Evolutionary conservation across 176 grass and related monocot genomes (phyloP).

Genomic region (Aegilops bicornis): DNA sequence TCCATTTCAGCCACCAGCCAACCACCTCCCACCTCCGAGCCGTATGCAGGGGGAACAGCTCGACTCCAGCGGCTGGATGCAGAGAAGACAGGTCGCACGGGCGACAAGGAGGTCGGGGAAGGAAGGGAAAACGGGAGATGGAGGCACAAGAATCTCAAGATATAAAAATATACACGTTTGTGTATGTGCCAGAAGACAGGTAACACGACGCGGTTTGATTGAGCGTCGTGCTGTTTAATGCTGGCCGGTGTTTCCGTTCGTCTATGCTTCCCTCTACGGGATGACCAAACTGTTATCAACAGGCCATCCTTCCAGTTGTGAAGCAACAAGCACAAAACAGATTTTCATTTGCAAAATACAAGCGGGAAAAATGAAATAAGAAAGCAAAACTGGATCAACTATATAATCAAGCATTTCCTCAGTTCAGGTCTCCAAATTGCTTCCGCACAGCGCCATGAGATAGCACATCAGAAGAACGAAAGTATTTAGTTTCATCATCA

Average conservation of each 20-base stretch:
- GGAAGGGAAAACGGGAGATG: too few relatives aligned
- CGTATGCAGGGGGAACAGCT: too few relatives aligned
- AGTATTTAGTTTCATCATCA: slow-evolving; percentile 47
- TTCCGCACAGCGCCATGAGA: slow-evolving; percentile 34
- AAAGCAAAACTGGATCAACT: too few relatives aligned
- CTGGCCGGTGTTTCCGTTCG: slow-evolving; percentile 26
- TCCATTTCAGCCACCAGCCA: too few relatives aligned
- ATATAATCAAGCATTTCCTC: slow-evolving; percentile 2
- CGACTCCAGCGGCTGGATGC: too few relatives aligned
- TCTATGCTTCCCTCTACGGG: slow-evolving; percentile 59
- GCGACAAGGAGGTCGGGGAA: too few relatives aligned
- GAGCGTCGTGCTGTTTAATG: slow-evolving; percentile 50
- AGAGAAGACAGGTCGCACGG: too few relatives aligned
- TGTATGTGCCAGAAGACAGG: slow-evolving; percentile 50
- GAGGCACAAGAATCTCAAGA: too few relatives aligned
- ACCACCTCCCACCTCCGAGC: too few relatives aligned
- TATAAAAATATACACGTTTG: too few relatives aligned
- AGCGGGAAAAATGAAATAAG: too few relatives aligned
- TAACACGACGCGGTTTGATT: slow-evolving; percentile 28
- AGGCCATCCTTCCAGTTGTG: slow-evolving; percentile 42
- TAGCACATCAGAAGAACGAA: slow-evolving; percentile 44
- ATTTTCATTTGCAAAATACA: too few relatives aligned
- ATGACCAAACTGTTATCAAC: slow-evolving; percentile 12
- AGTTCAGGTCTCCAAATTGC: slow-evolving; percentile 49
- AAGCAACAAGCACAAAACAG: slow-evolving; percentile 26